A percentile compares a stretch with the other conserved stretches of the same genome.
Conservation (phyloP, 805 yeast species). For the Candida rishiriensis region DNA sequence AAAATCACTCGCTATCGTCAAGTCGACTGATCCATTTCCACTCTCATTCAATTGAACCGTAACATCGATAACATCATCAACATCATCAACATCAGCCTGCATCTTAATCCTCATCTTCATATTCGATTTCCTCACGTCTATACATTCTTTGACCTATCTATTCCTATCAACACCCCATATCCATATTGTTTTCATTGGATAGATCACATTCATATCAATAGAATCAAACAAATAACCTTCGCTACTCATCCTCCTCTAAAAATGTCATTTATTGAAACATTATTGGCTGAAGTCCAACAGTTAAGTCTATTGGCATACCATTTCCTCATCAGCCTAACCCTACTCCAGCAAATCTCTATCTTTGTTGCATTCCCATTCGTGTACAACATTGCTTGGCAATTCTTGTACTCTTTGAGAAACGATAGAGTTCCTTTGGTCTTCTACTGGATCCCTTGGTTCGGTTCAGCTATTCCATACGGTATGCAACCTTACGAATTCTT, state of each 20-base stretch:
- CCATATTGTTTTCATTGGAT: no score
- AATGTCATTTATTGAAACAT: conserved; percentile 26
- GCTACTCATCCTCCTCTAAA: background rate
- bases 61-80: no score
- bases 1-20: no score
- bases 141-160: no score
- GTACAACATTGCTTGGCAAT: conserved; percentile 63
- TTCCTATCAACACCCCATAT: no score
- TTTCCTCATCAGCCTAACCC: conserved; percentile 16
- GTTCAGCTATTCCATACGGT: conserved; percentile 86
- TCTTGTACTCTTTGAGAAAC: conserved; percentile 61
- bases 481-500: conserved; percentile 92
- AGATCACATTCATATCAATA: no score
- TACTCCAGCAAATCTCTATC: conserved; percentile 28
- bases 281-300: conserved; percentile 16
- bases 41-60: no score
- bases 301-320: conserved; percentile 2
- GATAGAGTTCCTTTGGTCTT: conserved; percentile 89
- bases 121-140: no score
- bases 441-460: conserved; percentile 94
- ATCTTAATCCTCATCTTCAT: no score
- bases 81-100: no score
- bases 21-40: no score
- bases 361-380: conserved; percentile 52
- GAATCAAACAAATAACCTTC: no score